Percentiles rank a stretch among this genome's conserved stretches.
Conservation (phyloP, 352 stramenopile species). For the Phytophthora europaea region DNA sequence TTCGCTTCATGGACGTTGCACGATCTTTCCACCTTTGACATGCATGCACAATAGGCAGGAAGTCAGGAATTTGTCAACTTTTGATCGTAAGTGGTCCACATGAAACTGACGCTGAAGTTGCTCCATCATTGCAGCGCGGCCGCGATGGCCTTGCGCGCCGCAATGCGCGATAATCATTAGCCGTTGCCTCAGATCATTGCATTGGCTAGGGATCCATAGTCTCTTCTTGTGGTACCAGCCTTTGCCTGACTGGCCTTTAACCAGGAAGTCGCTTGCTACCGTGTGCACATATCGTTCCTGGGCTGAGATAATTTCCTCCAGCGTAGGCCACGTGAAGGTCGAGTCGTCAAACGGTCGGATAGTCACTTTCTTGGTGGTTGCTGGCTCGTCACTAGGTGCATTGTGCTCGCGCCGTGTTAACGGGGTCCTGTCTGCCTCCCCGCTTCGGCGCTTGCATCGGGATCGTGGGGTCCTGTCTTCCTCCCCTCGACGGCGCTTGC, state of each 20-base stretch:
- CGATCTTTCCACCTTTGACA: neutral
- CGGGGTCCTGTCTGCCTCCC: slow-evolving; percentile 19
- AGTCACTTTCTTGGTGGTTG: neutral
- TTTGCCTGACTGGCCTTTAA: neutral
- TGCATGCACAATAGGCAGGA: neutral
- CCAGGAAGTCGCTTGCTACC: neutral
- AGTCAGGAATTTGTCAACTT: neutral
- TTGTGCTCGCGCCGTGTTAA: neutral
- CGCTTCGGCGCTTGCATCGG: neutral
- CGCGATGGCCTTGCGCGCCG: neutral
- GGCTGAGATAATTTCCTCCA: neutral
- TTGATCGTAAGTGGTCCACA: neutral
- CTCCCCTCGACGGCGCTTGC: slow-evolving; percentile 4
- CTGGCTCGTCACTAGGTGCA: neutral
- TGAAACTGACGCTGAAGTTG: neutral
- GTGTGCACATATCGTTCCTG: neutral
- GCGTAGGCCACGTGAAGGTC: neutral
- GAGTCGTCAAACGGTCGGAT: neutral
- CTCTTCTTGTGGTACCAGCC: neutral
- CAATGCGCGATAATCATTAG: neutral
- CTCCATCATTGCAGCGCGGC: neutral
- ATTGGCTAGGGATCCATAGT: neutral
- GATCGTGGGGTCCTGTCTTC: slow-evolving; percentile 13
- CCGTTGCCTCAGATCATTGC: neutral
- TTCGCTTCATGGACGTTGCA: neutral